Percentiles rank a stretch among this genome's conserved stretches.
These are phyloP conservation scores for Prunus davidiana DNA, from an alignment of 306 rosid genomes.

Conservation along the genomic window DNA sequence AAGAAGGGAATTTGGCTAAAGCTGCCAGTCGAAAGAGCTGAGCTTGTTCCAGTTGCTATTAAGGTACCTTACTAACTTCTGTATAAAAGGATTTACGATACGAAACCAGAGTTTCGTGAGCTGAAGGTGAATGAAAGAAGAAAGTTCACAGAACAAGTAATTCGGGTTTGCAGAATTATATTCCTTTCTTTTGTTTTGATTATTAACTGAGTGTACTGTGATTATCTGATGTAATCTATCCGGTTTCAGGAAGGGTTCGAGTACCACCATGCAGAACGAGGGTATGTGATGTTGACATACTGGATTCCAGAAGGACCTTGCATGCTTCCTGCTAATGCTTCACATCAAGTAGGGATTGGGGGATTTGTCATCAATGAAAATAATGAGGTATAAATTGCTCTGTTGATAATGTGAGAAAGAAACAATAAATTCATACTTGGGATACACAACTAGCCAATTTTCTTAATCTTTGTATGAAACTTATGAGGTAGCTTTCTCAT, in stretches of 20 bases:
- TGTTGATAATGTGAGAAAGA: neutral
- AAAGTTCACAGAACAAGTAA: neutral
- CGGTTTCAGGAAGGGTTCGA: slow-evolving; percentile 82
- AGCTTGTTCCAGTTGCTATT: slow-evolving; percentile 75
- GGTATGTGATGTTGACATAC: slow-evolving; percentile 85
- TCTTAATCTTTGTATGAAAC: neutral
- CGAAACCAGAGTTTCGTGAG: neutral
- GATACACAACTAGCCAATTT: neutral
- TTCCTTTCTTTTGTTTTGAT: too few relatives aligned
- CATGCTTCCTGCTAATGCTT: slow-evolving; percentile 92
- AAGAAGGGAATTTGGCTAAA: slow-evolving; percentile 96
- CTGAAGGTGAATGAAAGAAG: neutral
- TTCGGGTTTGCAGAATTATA: neutral
- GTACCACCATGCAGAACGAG: slow-evolving; percentile 91
- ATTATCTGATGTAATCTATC: slow-evolving; percentile 21
- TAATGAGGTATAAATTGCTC: slow-evolving; percentile 57
- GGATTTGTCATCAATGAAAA: slow-evolving; percentile 79
- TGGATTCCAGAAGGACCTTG: slow-evolving; percentile 96
- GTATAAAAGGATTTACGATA: neutral
- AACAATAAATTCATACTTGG: neutral
- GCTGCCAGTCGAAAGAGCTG: slow-evolving; percentile 65
- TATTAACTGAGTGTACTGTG: neutral
- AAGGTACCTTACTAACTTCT: slow-evolving; percentile 48
- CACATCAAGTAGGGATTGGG: slow-evolving; percentile 96
- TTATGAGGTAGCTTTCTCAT: neutral